Evolutionary conservation across 306 rosid genomes (phyloP), one percentile per base, ranked within the genome.

Genomic region (Begonia loranthoides): DNA sequence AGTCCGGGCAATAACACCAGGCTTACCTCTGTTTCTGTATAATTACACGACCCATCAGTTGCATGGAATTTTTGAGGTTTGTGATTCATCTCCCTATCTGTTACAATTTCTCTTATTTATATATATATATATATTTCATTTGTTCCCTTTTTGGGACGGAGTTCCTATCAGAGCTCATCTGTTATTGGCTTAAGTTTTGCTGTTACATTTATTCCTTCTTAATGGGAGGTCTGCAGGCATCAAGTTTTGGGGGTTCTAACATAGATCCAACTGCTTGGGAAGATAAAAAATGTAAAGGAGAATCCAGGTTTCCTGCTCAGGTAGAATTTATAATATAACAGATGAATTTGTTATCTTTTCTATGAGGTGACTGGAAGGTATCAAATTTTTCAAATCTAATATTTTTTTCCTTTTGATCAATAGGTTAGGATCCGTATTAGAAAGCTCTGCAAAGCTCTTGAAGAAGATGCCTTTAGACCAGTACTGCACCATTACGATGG

Each of bases 241-340:
- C 80, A 36, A 86, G 83, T 78, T 90, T 90, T 73, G 99, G 99
- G 51, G 99, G 99, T 61, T 90, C 99, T 62, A 90, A 90, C 92
- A 90, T 90, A 54, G 99, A 86, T 70, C 93, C 99, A 66, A 86
- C 99, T 68, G 99, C 99, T 13, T 90, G 99, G 99, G 99, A 90
- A 80, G 99, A 90, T 52, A 90, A 90, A 73, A 90, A 90, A 52
- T 90, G 99, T 76, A 90, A 85, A 71, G 99, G 99, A 46, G 99
- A 90, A 61, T 90, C 99, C 38, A 80, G 99, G 75, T 86, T 92
- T 67, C 99, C 96, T 17, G 99, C 99, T 48, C 96, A 86, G 99
- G 99, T 92, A 82, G 62, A 58, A 58, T 60, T 45, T 28, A 3
- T 28, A 28, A 28, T 28, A 28, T 59, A 14, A 16, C 41, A 5